Conservation (phyloP, 352 stramenopile species). For the Blastocystis sp. region DNA sequence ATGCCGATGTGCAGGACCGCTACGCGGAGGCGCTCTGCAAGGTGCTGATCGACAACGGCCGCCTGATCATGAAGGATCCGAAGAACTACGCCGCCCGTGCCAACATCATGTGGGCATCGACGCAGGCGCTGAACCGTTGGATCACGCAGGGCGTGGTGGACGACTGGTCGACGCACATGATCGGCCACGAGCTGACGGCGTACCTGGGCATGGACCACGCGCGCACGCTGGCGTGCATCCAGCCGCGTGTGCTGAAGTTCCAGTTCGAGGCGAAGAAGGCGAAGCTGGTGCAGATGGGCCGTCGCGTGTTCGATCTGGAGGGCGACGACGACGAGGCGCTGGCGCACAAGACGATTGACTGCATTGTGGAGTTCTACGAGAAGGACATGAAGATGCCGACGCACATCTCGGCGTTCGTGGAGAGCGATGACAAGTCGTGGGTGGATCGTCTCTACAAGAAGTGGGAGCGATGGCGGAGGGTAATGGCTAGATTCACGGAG, state of each 20-base stretch:
- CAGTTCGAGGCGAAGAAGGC: slow-evolving; percentile 48
- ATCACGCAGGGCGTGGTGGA: slow-evolving; percentile 47
- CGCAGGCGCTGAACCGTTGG: slow-evolving; percentile 46
- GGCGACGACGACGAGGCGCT: slow-evolving; percentile 16
- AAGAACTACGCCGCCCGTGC: slow-evolving; percentile 26
- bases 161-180: slow-evolving; percentile 58
- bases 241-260: slow-evolving; percentile 21
- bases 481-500: slow-evolving; percentile 27
- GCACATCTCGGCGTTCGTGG: slow-evolving; percentile 17
- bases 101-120: slow-evolving; percentile 63
- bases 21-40: slow-evolving; percentile 14
- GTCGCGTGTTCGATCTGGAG: slow-evolving; percentile 29
- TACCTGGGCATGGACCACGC: slow-evolving; percentile 46
- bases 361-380: slow-evolving; percentile 53
- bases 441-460: slow-evolving; percentile 18
- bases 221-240: slow-evolving; percentile 31
- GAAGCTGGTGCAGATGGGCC: slow-evolving; percentile 43
- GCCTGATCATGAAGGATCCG: not conserved
- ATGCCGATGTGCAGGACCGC: slow-evolving; percentile 40
- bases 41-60: slow-evolving; percentile 17
- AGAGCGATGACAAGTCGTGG: slow-evolving; percentile 28
- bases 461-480: not conserved
- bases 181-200: slow-evolving; percentile 41
- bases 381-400: slow-evolving; percentile 44
- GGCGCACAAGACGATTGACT: slow-evolving; percentile 19